Conservation (phyloP, 306 rosid species). For the Rosa chinensis region DNA sequence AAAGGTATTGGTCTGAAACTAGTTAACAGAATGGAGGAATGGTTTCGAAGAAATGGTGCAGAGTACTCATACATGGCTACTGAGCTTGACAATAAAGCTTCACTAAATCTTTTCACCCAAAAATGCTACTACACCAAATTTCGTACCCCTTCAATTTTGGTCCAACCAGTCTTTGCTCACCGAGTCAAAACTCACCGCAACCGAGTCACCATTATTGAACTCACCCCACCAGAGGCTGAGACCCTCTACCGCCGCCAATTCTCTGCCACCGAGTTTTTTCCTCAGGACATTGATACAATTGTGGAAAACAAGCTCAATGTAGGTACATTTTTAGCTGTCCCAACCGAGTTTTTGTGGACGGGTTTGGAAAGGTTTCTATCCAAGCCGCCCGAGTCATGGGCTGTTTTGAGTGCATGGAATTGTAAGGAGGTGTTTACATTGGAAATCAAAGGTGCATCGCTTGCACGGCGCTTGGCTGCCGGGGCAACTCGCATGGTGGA, state of each 20-base stretch:
- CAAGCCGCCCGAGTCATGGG: conserved; percentile 65
- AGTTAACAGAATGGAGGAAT: conserved; percentile 52
- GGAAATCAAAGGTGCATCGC: conserved; percentile 62
- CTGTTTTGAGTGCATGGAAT: conserved; percentile 70
- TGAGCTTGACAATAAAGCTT: conserved; percentile 63
- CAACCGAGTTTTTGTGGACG: conserved; percentile 45
- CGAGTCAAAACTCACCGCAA: conserved; percentile 19
- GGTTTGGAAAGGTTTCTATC: conserved; percentile 43
- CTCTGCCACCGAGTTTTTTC: conserved; percentile 69
- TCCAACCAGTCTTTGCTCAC: conserved; percentile 76
- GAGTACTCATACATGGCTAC: conserved; percentile 85
- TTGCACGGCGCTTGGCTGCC: conserved; percentile 31
- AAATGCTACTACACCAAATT: conserved; percentile 70
- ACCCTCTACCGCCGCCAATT: conserved; percentile 55
- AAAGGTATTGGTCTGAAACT: conserved; percentile 66
- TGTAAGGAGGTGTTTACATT: conserved; percentile 59
- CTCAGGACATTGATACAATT: conserved; percentile 63
- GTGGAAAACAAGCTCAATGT: conserved; percentile 57
- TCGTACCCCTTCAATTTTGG: conserved; percentile 72
- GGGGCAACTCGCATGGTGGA: conserved; percentile 52
- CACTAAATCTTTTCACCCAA: conserved; percentile 65
- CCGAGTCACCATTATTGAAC: conserved; percentile 43
- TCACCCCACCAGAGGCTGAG: conserved; percentile 48
- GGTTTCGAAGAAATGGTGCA: conserved; percentile 66
- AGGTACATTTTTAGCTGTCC: conserved; percentile 70